These are phyloP conservation scores for Jimgerdemannia flammicorona DNA, from an alignment of 192 early-diverging fungal species.

Conservation along the genomic window DNA sequence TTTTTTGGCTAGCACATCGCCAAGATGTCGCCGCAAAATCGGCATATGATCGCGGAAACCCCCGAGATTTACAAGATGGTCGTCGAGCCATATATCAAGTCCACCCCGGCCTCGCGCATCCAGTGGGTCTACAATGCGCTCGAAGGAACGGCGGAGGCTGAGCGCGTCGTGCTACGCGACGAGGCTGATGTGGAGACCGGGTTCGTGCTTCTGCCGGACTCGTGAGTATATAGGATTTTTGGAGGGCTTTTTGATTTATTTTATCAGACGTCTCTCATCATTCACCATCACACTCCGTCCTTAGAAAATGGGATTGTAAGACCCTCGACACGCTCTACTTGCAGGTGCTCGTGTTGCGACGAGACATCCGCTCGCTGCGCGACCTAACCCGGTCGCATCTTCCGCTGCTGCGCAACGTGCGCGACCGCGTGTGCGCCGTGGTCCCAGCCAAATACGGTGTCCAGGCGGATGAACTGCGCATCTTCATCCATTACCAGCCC, in stretches of 20 bases:
- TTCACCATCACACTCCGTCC: not conserved
- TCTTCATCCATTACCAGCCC: constrained; percentile 81
- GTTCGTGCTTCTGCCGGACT: constrained; percentile 75
- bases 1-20: constrained; percentile 45
- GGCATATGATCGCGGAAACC: constrained; percentile 60
- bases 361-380: constrained; percentile 56
- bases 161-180: constrained; percentile 55
- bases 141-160: constrained; percentile 55
- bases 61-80: constrained; percentile 50
- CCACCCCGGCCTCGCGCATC: constrained; percentile 51
- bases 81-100: constrained; percentile 58
- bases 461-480: constrained; percentile 50
- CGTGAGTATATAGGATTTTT: constrained; percentile 28
- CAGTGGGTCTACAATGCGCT: constrained; percentile 83
- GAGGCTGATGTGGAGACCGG: constrained; percentile 53
- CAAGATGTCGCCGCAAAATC: constrained; percentile 65
- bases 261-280: not conserved
- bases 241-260: too few relatives aligned
- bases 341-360: constrained; percentile 53
- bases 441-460: constrained; percentile 46
- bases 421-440: constrained; percentile 38
- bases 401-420: constrained; percentile 59
- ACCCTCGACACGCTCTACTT: constrained; percentile 63
- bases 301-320: constrained; percentile 71
- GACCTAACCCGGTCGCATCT: constrained; percentile 57